A percentile compares a stretch with the other conserved stretches of the same genome.
Conservation (phyloP, 441 rosid species). For the Biscutella laevigata region DNA sequence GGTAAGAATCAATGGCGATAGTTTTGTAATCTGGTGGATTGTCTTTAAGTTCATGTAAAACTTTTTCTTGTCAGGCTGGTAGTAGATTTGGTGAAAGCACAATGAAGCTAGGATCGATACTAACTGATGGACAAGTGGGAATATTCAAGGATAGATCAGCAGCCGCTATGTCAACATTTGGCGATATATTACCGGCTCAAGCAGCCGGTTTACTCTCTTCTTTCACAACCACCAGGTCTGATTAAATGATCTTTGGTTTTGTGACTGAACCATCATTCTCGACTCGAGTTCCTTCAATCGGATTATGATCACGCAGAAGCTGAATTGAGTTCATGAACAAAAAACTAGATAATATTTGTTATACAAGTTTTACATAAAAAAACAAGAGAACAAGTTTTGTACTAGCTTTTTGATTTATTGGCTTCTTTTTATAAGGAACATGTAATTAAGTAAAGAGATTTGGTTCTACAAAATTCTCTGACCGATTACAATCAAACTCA, state of each 20-base stretch:
- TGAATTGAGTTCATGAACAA: slow-evolving; percentile 8
- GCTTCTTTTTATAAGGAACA: slow-evolving; percentile 18
- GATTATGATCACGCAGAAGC: slow-evolving; percentile 4
- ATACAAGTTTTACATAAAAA: slow-evolving; percentile 17
- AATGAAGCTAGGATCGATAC: slow-evolving; percentile 74
- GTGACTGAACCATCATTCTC: neutral
- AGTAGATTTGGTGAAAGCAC: slow-evolving; percentile 99
- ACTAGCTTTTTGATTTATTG: slow-evolving; percentile 22
- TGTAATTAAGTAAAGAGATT: slow-evolving; percentile 24
- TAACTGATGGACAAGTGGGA: slow-evolving; percentile 94
- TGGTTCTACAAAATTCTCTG: slow-evolving; percentile 18
- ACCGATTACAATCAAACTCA: slow-evolving; percentile 2
- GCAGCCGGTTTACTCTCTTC: slow-evolving; percentile 97
- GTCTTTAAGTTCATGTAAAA: neutral
- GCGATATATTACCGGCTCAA: slow-evolving; percentile 89
- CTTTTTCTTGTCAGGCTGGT: slow-evolving; percentile 60
- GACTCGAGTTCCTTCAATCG: neutral
- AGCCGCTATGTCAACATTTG: slow-evolving; percentile 88
- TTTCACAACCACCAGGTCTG: slow-evolving; percentile 63
- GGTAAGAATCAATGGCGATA: slow-evolving; percentile 28
- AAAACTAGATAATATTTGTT: slow-evolving; percentile 7
- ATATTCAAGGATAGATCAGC: slow-evolving; percentile 96
- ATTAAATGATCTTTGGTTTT: slow-evolving; percentile 25
- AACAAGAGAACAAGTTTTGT: slow-evolving; percentile 23
- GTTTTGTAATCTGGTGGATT: neutral